A percentile compares a stretch with the other conserved stretches of the same genome.
These are phyloP conservation scores for Tranzscheliella williamsii DNA, from an alignment of 1,284 basidiomycete genomes.

Conservation along the genomic window DNA sequence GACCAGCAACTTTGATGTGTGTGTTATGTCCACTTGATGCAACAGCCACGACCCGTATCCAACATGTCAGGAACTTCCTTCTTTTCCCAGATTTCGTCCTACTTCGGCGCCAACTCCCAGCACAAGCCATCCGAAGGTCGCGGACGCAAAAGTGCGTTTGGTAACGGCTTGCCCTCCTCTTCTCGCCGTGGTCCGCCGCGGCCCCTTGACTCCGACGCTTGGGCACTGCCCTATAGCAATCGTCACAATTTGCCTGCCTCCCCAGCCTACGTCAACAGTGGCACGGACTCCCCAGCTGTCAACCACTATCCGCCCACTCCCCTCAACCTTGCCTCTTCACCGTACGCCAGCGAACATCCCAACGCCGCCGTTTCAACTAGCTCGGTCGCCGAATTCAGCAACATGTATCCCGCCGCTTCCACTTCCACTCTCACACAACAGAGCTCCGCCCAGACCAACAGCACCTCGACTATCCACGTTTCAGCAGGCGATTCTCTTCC, in stretches of 20 bases:
- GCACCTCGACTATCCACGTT: slow-evolving; percentile 5
- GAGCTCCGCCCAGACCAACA: not conserved
- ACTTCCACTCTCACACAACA: slow-evolving; percentile 39
- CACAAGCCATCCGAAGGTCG: slow-evolving; percentile 3
- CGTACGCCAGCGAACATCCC: slow-evolving; percentile 15
- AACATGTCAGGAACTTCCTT: slow-evolving; percentile 35
- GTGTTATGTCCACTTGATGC: too few relatives aligned
- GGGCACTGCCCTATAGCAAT: slow-evolving; percentile 46
- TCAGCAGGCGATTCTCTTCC: slow-evolving; percentile 39
- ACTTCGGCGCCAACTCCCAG: slow-evolving; percentile 26
- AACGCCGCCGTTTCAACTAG: slow-evolving; percentile 18
- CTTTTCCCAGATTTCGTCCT: slow-evolving; percentile 51
- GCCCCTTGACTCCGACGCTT: slow-evolving; percentile 31
- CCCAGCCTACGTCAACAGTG: slow-evolving; percentile 13
- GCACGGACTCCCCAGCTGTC: slow-evolving; percentile 10
- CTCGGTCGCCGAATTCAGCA: slow-evolving; percentile 47
- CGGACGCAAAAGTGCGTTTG: slow-evolving; percentile 30
- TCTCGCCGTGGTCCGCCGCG: slow-evolving; percentile 37
- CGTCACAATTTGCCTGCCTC: slow-evolving; percentile 24
- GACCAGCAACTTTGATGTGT: too few relatives aligned
- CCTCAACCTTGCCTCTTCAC: slow-evolving; percentile 18
- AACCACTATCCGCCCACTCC: slow-evolving; percentile 29
- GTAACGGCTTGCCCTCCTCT: slow-evolving; percentile 28
- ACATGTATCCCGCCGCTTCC: slow-evolving; percentile 43
- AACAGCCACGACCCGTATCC: slow-evolving; percentile 26